Evolutionary conservation across 78 protist genomes (phyloP), one percentile per base, ranked within the genome.

Genomic region (Pelomyxa schiedti): DNA sequence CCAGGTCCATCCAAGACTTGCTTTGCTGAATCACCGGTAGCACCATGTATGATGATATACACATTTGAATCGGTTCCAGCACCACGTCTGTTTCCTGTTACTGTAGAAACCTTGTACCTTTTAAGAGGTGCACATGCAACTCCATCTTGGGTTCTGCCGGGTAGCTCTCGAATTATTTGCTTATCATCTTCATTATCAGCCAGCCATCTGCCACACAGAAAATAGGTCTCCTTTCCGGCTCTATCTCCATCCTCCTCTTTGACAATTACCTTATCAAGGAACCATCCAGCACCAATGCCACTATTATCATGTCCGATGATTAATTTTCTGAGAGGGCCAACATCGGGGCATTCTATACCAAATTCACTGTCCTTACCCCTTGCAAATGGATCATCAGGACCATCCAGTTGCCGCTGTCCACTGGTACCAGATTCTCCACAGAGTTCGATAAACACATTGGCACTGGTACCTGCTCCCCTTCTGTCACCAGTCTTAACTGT

Each of bases 231-330:
- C 36, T 5, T 5, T 29, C 41, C 40, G 32, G 24, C 30, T 42
- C 40, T 5, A 1, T 4, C 37, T 53, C 39, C 2, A 7, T 24
- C 35, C 43, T 37, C 36, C 64, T 39, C 2, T 36, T 64, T 36
- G 3, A 64, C 68, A 7, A 3, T 5, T 4, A 64, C 5, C 41
- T 64, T 3, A 5, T 72, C 76, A 32, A 72, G 76, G 38, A 42
- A 24, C 76, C 76, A 72, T 28, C 76, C 76, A 3, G 76, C 36
- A 8, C 22, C 6, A 24, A 42, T 1, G 29, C 66, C 53, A 3
- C 22, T 26, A 39, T 70, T 70, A 39, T 70, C 74, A 64, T 70
- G 74, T 16, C 9, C 74, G 28, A 70, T 35, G 4, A 6, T 39
- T 22, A 4, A 66, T 41, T 6, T 4, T 26, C 5, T 16, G 52